These are phyloP conservation scores for Solanum etuberosum DNA, from an alignment of 257 asterid species.

Conservation along the genomic window DNA sequence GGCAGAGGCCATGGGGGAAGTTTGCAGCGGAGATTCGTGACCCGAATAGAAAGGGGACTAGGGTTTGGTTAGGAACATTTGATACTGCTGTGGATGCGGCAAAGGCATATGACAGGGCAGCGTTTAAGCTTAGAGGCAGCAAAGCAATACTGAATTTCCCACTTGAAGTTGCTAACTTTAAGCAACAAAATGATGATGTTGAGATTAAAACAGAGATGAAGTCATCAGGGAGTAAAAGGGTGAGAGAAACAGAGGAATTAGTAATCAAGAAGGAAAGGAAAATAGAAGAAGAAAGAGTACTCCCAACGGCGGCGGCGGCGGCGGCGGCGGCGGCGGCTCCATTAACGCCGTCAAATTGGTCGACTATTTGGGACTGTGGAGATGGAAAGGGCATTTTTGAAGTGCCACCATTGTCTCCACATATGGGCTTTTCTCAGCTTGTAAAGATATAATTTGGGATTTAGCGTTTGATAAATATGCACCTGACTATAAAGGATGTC, in stretches of 20 bases:
- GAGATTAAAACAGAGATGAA: neutral
- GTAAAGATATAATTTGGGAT: constrained; percentile 10
- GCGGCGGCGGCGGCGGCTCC: constrained; percentile 3
- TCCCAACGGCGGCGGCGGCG: neutral
- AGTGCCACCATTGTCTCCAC: constrained; percentile 49
- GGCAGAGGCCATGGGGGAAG: constrained; percentile 68
- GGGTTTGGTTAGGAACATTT: constrained; percentile 73
- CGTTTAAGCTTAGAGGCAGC: constrained; percentile 58
- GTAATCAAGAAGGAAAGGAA: constrained; percentile 24
- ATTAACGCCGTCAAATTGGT: constrained; percentile 85
- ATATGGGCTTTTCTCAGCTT: constrained; percentile 22
- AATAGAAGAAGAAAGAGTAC: constrained; percentile 15
- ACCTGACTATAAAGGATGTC: constrained; percentile 30
- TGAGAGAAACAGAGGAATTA: constrained; percentile 19
- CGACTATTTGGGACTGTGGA: constrained; percentile 60
- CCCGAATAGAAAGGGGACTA: constrained; percentile 52
- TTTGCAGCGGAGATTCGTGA: constrained; percentile 76
- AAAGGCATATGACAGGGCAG: constrained; percentile 63
- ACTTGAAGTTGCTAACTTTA: constrained; percentile 43
- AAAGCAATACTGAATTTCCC: constrained; percentile 71
- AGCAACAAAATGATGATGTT: neutral
- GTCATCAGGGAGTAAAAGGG: constrained; percentile 32
- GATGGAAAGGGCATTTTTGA: constrained; percentile 78
- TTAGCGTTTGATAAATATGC: neutral
- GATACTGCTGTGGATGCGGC: constrained; percentile 70